A percentile compares a stretch with the other conserved stretches of the same genome.
These are phyloP conservation scores for Cladophialophora yegresii DNA, from an alignment of 2,329 filamentous ascomycete species.

Conservation along the genomic window DNA sequence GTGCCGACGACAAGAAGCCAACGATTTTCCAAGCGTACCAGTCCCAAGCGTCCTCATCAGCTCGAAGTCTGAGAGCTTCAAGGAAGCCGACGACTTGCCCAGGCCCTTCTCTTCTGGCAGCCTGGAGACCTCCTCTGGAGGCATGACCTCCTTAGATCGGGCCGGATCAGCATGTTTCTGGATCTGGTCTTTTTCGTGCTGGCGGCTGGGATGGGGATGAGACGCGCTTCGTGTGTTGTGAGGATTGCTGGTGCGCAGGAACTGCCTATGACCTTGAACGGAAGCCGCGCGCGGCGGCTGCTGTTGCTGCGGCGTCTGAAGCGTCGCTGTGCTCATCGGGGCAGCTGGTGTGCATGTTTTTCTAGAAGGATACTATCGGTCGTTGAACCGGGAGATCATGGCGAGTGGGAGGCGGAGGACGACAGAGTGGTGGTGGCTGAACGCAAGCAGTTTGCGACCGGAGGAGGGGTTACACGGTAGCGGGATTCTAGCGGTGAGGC, in stretches of 20 bases:
- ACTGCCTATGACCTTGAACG: conserved; percentile 36
- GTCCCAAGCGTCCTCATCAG: conserved; percentile 54
- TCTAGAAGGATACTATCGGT: conserved; percentile 27
- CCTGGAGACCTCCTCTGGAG: conserved; percentile 41
- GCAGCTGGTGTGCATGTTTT: conserved; percentile 34
- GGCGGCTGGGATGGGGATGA: conserved; percentile 35
- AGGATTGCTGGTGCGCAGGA: conserved; percentile 31
- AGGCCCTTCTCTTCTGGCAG: conserved; percentile 44
- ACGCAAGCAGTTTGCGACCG: conserved; percentile 13
- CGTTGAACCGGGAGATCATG: conserved; percentile 38
- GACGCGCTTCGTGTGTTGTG: conserved; percentile 36
- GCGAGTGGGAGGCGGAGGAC: neutral
- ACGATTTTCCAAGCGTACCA: conserved; percentile 40
- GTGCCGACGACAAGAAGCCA: neutral
- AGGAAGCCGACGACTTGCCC: conserved; percentile 42
- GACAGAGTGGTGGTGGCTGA: conserved; percentile 8
- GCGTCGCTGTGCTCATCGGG: conserved; percentile 37
- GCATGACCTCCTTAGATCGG: conserved; percentile 20
- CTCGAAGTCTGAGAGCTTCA: conserved; percentile 50
- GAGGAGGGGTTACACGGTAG: conserved; percentile 4
- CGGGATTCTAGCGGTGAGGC: conserved; percentile 14
- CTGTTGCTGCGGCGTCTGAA: conserved; percentile 37
- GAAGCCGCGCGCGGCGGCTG: conserved; percentile 35
- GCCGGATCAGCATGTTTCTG: conserved; percentile 29
- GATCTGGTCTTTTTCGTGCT: conserved; percentile 33